These are phyloP conservation scores for Aspergillus hancockii DNA, from an alignment of 495 filamentous ascomycete species.

Conservation along the genomic window DNA sequence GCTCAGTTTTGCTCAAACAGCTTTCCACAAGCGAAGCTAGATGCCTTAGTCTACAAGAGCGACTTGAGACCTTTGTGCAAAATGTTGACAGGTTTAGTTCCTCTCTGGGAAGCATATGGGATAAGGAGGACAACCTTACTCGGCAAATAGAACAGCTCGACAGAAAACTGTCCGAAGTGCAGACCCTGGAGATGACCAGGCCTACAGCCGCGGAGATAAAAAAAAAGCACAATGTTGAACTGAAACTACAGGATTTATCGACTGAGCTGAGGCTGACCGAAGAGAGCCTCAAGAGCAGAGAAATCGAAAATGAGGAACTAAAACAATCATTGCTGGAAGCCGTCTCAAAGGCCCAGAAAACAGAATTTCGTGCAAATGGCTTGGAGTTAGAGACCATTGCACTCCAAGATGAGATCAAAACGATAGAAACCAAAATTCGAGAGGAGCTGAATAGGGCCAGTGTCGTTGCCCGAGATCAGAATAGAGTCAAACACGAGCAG, in stretches of 20 bases:
- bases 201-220: conserved; percentile 14
- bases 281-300: conserved; percentile 18
- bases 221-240: conserved; percentile 30
- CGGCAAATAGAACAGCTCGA: conserved; percentile 24
- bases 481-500: conserved; percentile 25
- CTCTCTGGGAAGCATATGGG: conserved; percentile 18
- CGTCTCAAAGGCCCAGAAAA: conserved; percentile 12
- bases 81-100: conserved; percentile 19
- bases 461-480: conserved; percentile 20
- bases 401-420: conserved; percentile 22
- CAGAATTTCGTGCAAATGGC: conserved; percentile 11
- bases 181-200: conserved; percentile 17
- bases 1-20: conserved; percentile 27
- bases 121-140: conserved; percentile 22
- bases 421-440: conserved; percentile 23
- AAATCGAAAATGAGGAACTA: conserved; percentile 19
- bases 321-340: conserved; percentile 23
- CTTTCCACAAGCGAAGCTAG: conserved; percentile 21
- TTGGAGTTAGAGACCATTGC: conserved; percentile 23
- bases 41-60: conserved; percentile 18
- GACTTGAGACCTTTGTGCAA: conserved; percentile 22
- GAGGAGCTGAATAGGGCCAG: conserved; percentile 28
- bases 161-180: conserved; percentile 24
- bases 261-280: conserved; percentile 17
- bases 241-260: conserved; percentile 23